These are phyloP conservation scores for Casuarina equisetifolia DNA, from an alignment of 306 rosid species.

Conservation along the genomic window DNA sequence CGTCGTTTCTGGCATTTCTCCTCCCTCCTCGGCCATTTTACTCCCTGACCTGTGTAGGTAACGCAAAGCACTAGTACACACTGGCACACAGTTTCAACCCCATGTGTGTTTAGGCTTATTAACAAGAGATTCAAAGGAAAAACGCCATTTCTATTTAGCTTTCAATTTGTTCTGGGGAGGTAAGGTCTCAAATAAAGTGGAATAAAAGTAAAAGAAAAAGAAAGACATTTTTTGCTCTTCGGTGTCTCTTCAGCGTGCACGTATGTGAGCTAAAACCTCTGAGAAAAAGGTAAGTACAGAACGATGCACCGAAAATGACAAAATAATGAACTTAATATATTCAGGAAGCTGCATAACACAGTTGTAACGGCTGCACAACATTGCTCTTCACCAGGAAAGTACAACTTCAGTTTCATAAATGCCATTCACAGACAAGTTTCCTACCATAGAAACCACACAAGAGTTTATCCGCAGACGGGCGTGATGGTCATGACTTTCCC, in stretches of 20 bases:
- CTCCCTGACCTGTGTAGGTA: neutral
- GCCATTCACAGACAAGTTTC: neutral
- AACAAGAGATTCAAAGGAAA: neutral
- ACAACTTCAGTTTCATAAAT: neutral
- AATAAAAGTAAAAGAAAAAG: no score
- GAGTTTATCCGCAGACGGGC: no score
- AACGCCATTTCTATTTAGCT: no score
- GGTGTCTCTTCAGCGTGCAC: neutral
- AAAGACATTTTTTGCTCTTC: no score
- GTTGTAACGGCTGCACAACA: neutral
- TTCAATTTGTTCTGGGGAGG: no score
- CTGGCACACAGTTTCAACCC: neutral
- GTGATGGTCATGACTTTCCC: no score
- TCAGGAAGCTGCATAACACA: neutral
- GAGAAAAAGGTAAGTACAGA: neutral
- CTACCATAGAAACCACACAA: neutral
- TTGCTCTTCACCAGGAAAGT: neutral
- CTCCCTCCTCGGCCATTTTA: slow-evolving; percentile 10
- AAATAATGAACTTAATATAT: neutral
- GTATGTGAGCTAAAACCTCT: neutral
- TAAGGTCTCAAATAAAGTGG: no score
- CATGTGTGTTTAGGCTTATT: neutral
- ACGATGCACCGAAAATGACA: neutral
- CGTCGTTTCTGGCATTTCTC: neutral
- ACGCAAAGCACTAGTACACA: neutral